Conservation (phyloP, 768 basidiomycete species). For the Chalciporus sphaerocephalus region DNA sequence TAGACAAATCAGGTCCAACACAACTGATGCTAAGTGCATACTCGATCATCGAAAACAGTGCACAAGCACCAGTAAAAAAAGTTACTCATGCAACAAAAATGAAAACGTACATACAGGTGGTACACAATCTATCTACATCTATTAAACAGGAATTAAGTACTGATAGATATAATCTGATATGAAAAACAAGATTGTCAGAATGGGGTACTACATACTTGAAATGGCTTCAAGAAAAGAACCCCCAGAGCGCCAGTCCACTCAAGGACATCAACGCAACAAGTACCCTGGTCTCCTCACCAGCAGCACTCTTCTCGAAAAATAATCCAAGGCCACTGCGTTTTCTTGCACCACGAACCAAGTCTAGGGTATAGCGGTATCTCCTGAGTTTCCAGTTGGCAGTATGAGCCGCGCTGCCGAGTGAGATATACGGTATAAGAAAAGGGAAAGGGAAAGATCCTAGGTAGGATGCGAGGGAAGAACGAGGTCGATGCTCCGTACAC, state of each 20-base stretch:
- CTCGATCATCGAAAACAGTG: too few species aligned
- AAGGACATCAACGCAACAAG: slow-evolving; percentile 24
- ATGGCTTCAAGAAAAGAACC: slow-evolving; percentile 25
- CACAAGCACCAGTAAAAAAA: too few species aligned
- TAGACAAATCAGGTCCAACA: too few species aligned
- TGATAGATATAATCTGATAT: background rate
- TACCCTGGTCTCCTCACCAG: slow-evolving; percentile 60
- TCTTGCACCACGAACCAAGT: slow-evolving; percentile 33
- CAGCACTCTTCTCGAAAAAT: slow-evolving; percentile 52
- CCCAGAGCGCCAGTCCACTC: slow-evolving; percentile 30
- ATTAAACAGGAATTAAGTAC: too few species aligned
- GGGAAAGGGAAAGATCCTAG: slow-evolving; percentile 12
- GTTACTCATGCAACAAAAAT: too few species aligned
- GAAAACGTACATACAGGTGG: too few species aligned
- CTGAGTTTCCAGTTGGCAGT: slow-evolving; percentile 30
- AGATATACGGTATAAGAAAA: slow-evolving; percentile 26
- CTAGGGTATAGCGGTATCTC: slow-evolving; percentile 24
- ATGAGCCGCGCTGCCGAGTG: slow-evolving; percentile 16
- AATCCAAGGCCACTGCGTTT: slow-evolving; percentile 41
- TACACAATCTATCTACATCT: too few species aligned
- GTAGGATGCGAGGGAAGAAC: slow-evolving; percentile 27
- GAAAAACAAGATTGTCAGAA: too few species aligned
- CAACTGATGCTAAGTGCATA: too few species aligned
- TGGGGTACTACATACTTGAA: background rate
- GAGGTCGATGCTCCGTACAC: slow-evolving; percentile 45